These are phyloP conservation scores for Aspergillus neotritici DNA, from an alignment of 2,329 filamentous ascomycete species.

Conservation along the genomic window DNA sequence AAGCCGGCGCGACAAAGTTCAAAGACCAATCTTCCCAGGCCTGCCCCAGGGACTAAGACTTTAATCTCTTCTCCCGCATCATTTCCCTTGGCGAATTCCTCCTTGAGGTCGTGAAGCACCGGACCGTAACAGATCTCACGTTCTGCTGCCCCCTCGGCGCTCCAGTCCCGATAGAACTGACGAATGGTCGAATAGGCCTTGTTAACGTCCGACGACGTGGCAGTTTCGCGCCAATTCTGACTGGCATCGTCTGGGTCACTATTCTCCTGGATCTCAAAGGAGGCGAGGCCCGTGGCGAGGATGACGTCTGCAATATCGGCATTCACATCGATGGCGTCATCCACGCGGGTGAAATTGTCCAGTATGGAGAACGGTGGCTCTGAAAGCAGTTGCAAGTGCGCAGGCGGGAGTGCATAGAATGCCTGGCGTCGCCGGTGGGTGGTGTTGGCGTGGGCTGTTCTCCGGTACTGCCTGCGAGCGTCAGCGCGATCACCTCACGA, in stretches of 20 bases:
- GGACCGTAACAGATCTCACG: constrained; percentile 71
- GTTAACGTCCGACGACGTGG: constrained; percentile 70
- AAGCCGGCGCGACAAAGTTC: constrained; percentile 73
- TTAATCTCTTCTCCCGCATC: constrained; percentile 43
- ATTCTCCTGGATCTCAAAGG: constrained; percentile 54
- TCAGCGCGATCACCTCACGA: neutral
- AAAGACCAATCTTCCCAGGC: constrained; percentile 81
- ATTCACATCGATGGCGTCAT: constrained; percentile 84
- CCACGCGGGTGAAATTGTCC: constrained; percentile 69
- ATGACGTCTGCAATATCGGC: constrained; percentile 77
- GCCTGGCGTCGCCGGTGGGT: constrained; percentile 86
- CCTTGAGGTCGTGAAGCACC: constrained; percentile 60
- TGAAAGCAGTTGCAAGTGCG: constrained; percentile 78
- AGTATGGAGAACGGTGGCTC: constrained; percentile 76
- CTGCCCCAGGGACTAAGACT: constrained; percentile 84
- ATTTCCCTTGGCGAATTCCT: constrained; percentile 35
- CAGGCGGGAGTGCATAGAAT: constrained; percentile 82
- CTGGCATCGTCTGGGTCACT: constrained; percentile 37
- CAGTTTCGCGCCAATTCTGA: constrained; percentile 62
- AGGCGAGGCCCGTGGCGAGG: constrained; percentile 60
- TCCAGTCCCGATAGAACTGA: constrained; percentile 96
- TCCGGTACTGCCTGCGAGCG: constrained; percentile 71
- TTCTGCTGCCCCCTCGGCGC: constrained; percentile 67
- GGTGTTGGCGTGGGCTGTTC: constrained; percentile 78
- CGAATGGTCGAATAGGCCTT: constrained; percentile 89